These are phyloP conservation scores for Fusarium lyarnte DNA, from an alignment of 2,329 filamentous ascomycete genomes.

Conservation along the genomic window DNA sequence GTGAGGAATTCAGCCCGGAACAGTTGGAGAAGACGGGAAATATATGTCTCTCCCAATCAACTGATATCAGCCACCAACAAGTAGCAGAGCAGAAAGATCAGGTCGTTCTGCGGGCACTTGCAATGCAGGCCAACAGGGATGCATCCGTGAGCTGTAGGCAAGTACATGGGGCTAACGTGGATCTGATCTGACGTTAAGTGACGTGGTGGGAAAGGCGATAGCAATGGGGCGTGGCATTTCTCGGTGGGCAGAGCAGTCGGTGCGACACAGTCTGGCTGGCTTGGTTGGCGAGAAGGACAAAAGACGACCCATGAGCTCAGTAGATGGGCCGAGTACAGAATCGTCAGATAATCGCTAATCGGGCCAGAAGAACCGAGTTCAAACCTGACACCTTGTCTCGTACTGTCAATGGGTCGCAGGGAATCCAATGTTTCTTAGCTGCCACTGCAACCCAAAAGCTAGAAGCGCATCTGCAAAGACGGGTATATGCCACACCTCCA, in stretches of 20 bases:
- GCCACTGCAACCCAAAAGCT: slow-evolving; percentile 2
- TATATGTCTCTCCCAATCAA: slow-evolving; percentile 36
- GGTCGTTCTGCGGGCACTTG: slow-evolving; percentile 37
- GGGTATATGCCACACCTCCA: slow-evolving; percentile 27
- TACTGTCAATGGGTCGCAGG: slow-evolving; percentile 3
- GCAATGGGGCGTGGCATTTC: slow-evolving; percentile 40
- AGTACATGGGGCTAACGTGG: slow-evolving; percentile 38
- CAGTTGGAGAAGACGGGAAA: slow-evolving; percentile 21
- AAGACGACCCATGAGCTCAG: slow-evolving; percentile 30
- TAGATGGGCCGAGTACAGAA: slow-evolving; percentile 34
- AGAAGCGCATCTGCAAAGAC: slow-evolving; percentile 25
- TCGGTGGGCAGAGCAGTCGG: slow-evolving; percentile 39
- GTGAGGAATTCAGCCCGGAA: slow-evolving; percentile 14
- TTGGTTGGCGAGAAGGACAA: slow-evolving; percentile 26
- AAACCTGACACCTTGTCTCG: slow-evolving; percentile 1
- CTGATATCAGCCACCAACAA: slow-evolving; percentile 13
- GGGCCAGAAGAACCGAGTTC: slow-evolving; percentile 29
- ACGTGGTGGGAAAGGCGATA: slow-evolving; percentile 42
- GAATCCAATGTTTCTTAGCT: slow-evolving; percentile 1
- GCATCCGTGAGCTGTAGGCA: slow-evolving; percentile 22
- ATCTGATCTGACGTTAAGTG: slow-evolving; percentile 43
- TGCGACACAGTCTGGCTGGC: slow-evolving; percentile 25
- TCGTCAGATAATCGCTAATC: slow-evolving; percentile 37
- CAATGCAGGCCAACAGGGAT: slow-evolving; percentile 38
- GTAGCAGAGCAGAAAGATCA: slow-evolving; percentile 20